Evolutionary conservation across 139 green algal species (phyloP).

Genomic region (Spirogloea muscicola): DNA sequence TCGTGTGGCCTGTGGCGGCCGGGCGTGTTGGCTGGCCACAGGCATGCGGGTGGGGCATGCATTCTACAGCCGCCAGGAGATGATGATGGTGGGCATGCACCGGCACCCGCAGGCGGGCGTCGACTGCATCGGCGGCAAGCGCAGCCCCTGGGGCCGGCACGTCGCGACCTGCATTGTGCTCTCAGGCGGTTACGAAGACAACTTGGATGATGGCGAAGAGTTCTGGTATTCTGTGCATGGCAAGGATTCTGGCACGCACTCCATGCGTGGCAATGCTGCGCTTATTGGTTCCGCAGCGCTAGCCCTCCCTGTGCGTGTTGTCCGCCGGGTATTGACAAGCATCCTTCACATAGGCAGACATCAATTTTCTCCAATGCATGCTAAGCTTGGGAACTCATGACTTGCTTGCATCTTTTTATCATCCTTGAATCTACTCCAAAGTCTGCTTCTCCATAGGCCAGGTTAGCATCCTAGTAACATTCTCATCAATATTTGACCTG

Average conservation of each 20-base stretch:
- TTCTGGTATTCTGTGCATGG: constrained; percentile 42
- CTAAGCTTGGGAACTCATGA: no score
- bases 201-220: constrained; percentile 26
- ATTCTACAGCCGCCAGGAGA: constrained; percentile 37
- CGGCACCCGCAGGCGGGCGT: constrained; percentile 19
- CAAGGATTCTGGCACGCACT: not conserved
- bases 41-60: constrained; percentile 1
- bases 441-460: no score
- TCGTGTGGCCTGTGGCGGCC: no score
- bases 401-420: no score
- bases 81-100: constrained; percentile 41
- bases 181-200: constrained; percentile 33
- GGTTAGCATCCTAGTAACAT: no score
- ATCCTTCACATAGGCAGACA: no score
- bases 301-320: constrained; percentile 28
- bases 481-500: no score
- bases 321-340: constrained; percentile 27
- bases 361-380: no score
- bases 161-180: constrained; percentile 27
- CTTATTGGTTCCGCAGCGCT: constrained; percentile 34
- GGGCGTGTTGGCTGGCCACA: no score
- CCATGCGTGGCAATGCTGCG: constrained; percentile 23
- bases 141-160: not conserved
- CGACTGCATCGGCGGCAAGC: not conserved
- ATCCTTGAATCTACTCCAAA: no score